phyloP scores from a whole-genome alignment of 768 basidiomycete genomes.

The Cytidiella melzeri region DNA sequence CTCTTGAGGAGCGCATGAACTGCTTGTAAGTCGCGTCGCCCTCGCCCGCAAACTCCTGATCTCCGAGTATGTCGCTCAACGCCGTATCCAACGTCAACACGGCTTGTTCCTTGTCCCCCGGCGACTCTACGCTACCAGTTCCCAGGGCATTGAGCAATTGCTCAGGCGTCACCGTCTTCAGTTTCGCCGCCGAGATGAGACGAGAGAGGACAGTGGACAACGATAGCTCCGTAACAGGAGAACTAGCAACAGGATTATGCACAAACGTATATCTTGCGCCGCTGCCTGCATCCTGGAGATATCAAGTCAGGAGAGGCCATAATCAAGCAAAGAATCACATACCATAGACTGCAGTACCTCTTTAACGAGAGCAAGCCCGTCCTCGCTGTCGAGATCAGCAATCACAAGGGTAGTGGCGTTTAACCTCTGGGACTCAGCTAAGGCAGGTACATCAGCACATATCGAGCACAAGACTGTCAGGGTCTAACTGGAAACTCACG shows the following conservation, averaged over 20 bases:
- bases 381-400: constrained; percentile 67
- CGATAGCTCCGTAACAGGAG: too few relatives aligned
- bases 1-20: constrained; percentile 40
- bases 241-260: constrained; percentile 46
- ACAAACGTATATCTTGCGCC: constrained; percentile 67
- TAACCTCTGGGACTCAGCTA: constrained; percentile 20
- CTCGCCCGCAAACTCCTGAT: constrained; percentile 28
- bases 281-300: constrained; percentile 36
- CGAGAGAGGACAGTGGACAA: constrained; percentile 45
- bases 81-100: constrained; percentile 29
- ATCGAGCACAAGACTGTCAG: background rate
- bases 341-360: constrained; percentile 67
- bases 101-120: constrained; percentile 30
- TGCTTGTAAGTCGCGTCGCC: constrained; percentile 29
- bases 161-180: constrained; percentile 34
- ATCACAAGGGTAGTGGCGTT: constrained; percentile 57
- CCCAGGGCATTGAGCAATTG: constrained; percentile 37
- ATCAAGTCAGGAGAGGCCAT: too few relatives aligned
- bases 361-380: constrained; percentile 51
- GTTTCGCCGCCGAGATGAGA: constrained; percentile 32
- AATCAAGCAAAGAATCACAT: too few relatives aligned
- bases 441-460: constrained; percentile 19
- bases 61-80: constrained; percentile 30
- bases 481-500: too few relatives aligned
- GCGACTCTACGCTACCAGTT: constrained; percentile 12